These are phyloP conservation scores for Solanum pinnatisectum DNA, from an alignment of 257 asterid genomes.

Conservation along the genomic window DNA sequence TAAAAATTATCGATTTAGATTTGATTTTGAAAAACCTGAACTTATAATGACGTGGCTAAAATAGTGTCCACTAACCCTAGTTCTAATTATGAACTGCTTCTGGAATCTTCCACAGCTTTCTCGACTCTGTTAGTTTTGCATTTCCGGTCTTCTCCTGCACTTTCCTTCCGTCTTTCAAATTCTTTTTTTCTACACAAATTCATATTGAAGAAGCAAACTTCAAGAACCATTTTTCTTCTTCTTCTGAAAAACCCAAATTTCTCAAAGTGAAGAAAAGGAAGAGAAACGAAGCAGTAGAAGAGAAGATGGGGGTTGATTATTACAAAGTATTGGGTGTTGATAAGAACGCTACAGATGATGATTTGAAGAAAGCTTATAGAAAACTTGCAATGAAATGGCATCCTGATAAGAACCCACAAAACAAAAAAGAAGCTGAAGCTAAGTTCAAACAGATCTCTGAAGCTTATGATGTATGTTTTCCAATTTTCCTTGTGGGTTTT, in stretches of 20 bases:
- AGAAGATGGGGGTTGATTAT: conserved; percentile 30
- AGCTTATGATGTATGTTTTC: conserved; percentile 25
- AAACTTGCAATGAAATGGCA: conserved; percentile 42
- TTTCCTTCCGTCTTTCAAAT: not conserved
- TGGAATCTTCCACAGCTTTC: not conserved
- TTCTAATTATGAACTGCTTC: not conserved
- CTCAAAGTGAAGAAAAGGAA: conserved; percentile 16
- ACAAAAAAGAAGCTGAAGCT: conserved; percentile 35
- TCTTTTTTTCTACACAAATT: not conserved
- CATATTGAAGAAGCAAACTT: not conserved
- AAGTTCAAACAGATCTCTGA: conserved; percentile 38
- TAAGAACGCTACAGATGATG: conserved; percentile 24
- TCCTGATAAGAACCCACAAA: conserved; percentile 35
- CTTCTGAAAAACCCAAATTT: not conserved
- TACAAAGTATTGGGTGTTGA: conserved; percentile 30
- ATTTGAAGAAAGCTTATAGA: conserved; percentile 36
- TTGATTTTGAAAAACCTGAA: too few relatives aligned
- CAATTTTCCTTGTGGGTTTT: not conserved
- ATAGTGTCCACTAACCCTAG: not conserved
- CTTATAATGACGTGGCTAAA: not conserved
- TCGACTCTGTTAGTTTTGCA: not conserved
- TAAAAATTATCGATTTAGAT: too few relatives aligned
- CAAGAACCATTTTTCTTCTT: not conserved
- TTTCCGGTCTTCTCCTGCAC: not conserved
- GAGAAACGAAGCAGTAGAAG: conserved; percentile 3